Conservation (phyloP, 2,329 filamentous ascomycete species). For the Epichloe elymi region DNA sequence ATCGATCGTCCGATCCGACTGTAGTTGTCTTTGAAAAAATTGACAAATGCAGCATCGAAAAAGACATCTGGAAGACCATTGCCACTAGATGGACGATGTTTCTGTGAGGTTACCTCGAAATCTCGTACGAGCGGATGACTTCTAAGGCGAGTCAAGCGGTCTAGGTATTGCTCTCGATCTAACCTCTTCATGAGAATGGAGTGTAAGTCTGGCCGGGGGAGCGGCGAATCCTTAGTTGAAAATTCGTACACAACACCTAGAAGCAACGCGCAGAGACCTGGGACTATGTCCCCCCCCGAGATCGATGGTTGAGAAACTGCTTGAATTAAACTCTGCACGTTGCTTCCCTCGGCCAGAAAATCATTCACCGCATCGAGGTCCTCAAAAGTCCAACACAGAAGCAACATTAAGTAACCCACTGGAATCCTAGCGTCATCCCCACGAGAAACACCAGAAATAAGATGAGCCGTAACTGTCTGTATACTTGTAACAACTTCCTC, state of each 20-base stretch:
- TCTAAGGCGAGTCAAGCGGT: constrained; percentile 65
- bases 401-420: constrained; percentile 78
- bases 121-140: constrained; percentile 70
- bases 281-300: constrained; percentile 50
- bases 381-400: constrained; percentile 84
- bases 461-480: constrained; percentile 72
- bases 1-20: constrained; percentile 72
- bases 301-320: constrained; percentile 47
- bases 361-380: constrained; percentile 86
- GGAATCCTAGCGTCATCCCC: constrained; percentile 66
- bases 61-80: constrained; percentile 62
- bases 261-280: constrained; percentile 72
- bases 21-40: constrained; percentile 94
- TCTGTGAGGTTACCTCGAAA: constrained; percentile 75
- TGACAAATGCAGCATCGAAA: constrained; percentile 76
- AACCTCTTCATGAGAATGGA: constrained; percentile 63
- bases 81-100: constrained; percentile 32
- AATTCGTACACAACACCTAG: constrained; percentile 91
- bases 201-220: constrained; percentile 69
- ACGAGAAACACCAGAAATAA: constrained; percentile 67
- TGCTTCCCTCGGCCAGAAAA: constrained; percentile 82
- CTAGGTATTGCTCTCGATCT: constrained; percentile 76
- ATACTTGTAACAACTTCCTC: constrained; percentile 94
- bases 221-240: constrained; percentile 90
- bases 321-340: constrained; percentile 74